Evolutionary conservation across 768 basidiomycete species (phyloP), one percentile per base, ranked within the genome.

Genomic region (Lactifluus hygrophoroides): DNA sequence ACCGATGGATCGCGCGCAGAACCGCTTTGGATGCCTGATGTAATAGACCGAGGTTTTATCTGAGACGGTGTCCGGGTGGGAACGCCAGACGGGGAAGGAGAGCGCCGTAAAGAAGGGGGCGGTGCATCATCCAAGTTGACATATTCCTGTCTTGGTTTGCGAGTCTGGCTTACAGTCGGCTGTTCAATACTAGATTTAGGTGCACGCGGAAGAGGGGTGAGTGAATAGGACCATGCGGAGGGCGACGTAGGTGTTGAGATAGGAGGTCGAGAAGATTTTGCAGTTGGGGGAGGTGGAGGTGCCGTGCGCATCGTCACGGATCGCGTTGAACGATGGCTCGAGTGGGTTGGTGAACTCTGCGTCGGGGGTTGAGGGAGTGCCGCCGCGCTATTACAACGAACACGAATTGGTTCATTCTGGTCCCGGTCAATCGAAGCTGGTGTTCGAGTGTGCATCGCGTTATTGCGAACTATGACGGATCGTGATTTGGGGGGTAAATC

Each of bases 71-170:
- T 16, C 45, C 44, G 32, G 16, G 38, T 17, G 13, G 44, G 42
- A 38, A 34, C 19, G 28, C 28, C 43, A 2, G 63, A 64, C n/a
- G 64, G 61, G 3, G 64, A 64, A 25, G 63, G 63, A 19, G 63
- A 62, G 11, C 64, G 64, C 13, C 64, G 64, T 19, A 63, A 25
- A 43, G 64, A 63, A 19, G 57, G 57, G 6, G 64, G 64, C 17
- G 64, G 64, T 16, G 64, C 57, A 13, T 64, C 64, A 56, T 64
- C 64, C 28, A 64, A 34, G 21, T 64, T 62, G 53, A 64, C 60
- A 37, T 58, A 62, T 57, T 64, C 63, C 11, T 38, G 61, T 42
- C 35, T 49, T 21, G 50, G 10, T 21, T 14, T 51, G 30, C 48
- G 51, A 32, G 50, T 23, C 25, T 50, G 60, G 25, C 40, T 32